phyloP scores from a whole-genome alignment of 2,329 filamentous ascomycete genomes.

The Stagonosporopsis chrysanthemi region DNA sequence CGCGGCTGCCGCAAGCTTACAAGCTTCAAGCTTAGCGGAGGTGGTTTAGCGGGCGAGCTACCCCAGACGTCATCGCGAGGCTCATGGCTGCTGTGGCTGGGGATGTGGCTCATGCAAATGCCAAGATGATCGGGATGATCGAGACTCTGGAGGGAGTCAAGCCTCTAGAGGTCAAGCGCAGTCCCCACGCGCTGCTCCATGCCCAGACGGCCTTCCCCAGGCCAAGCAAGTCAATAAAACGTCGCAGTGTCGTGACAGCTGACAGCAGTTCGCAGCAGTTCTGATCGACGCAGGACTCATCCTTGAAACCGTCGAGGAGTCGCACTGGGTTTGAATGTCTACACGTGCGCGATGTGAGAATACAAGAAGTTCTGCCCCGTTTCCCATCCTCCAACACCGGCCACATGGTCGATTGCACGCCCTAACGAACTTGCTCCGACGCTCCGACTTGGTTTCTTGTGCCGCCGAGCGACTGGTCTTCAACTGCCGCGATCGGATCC shows the following conservation, averaged over 20 bases:
- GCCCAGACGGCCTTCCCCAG: conserved; percentile 21
- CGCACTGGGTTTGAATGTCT: neutral
- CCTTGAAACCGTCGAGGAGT: neutral
- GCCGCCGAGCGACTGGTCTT: neutral
- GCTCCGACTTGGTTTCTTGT: conserved; percentile 8
- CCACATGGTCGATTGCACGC: neutral
- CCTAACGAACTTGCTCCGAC: conserved; percentile 9
- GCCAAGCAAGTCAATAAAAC: conserved; percentile 20
- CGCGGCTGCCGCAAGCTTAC: conserved; percentile 5
- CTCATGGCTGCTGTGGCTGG: conserved; percentile 11
- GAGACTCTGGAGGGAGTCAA: conserved; percentile 5
- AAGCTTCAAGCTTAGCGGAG: too few relatives aligned
- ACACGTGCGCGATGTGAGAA: neutral
- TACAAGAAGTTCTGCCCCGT: neutral
- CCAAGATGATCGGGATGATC: neutral
- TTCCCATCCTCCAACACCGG: neutral
- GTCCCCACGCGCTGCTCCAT: conserved; percentile 15
- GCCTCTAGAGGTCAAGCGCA: conserved; percentile 16
- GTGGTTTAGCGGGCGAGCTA: conserved; percentile 10
- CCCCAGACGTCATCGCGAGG: conserved; percentile 15
- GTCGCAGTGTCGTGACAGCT: conserved; percentile 14
- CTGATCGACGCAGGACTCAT: neutral
- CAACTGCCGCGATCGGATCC: conserved; percentile 18
- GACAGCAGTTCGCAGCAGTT: conserved; percentile 17
- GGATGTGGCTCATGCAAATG: neutral